Percentiles rank a stretch among this genome's conserved stretches.
phyloP scores from a whole-genome alignment of 352 stramenopile genomes.

The Phytophthora litchii region DNA sequence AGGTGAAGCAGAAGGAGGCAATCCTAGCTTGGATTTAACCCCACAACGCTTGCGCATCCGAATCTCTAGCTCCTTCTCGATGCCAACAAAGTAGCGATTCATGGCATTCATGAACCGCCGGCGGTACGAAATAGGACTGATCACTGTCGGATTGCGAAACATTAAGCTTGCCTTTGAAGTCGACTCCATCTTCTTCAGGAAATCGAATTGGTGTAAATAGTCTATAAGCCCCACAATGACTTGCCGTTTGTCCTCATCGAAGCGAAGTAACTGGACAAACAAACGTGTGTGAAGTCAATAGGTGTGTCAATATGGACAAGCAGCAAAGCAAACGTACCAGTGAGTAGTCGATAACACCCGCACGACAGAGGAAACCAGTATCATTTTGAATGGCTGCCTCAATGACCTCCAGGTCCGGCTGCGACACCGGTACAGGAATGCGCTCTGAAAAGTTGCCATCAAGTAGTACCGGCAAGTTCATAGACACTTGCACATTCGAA shows the following conservation, averaged over 20 bases:
- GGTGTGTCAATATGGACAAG: background rate
- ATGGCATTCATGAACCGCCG: constrained; percentile 86
- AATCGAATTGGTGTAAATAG: constrained; percentile 89
- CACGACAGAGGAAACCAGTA: constrained; percentile 71
- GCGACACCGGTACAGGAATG: constrained; percentile 77
- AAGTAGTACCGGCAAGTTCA: constrained; percentile 71
- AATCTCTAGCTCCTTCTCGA: constrained; percentile 76
- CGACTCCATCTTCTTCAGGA: constrained; percentile 91
- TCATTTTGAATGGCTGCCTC: constrained; percentile 79
- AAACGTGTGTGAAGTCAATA: constrained; percentile 15
- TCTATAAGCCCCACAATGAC: constrained; percentile 85
- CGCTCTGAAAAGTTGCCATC: constrained; percentile 84
- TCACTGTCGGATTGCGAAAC: constrained; percentile 85
- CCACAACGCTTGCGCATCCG: constrained; percentile 63
- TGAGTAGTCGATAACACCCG: constrained; percentile 88
- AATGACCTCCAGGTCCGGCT: constrained; percentile 65
- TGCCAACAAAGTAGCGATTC: constrained; percentile 81
- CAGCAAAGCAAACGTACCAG: constrained; percentile 46
- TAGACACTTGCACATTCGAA: constrained; percentile 53
- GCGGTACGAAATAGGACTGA: constrained; percentile 81
- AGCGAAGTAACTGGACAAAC: constrained; percentile 64
- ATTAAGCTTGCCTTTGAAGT: constrained; percentile 85
- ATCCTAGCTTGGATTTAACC: constrained; percentile 28
- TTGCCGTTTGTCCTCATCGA: constrained; percentile 79
- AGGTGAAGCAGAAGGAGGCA: constrained; percentile 5